Conservation (phyloP, 192 early-diverging fungal genomes). For the Mortierella hygrophila region DNA sequence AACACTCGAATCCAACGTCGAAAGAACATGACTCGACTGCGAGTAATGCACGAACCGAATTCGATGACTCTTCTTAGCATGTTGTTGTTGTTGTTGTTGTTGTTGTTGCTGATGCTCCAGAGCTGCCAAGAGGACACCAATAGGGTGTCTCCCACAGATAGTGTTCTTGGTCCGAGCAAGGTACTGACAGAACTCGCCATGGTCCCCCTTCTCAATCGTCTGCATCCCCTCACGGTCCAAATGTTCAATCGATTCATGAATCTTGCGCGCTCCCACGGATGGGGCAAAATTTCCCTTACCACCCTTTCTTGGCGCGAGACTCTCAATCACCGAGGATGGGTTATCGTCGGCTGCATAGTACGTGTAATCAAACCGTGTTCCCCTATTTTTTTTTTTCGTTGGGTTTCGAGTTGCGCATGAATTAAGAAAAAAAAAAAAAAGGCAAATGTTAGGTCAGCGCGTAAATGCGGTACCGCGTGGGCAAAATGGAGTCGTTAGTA, state of each 20-base stretch:
- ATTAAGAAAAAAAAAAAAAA: not conserved
- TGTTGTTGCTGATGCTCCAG: conserved; percentile 49
- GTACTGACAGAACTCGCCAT: conserved; percentile 76
- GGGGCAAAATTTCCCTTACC: conserved; percentile 9
- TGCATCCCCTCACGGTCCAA: conserved; percentile 90
- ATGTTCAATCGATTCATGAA: conserved; percentile 81
- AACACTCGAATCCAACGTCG: conserved; percentile 41
- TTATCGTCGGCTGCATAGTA: conserved; percentile 63
- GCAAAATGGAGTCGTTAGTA: not conserved
- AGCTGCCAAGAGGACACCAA: conserved; percentile 84
- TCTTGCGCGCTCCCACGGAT: conserved; percentile 38
- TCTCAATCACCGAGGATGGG: conserved; percentile 20
- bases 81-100: conserved; percentile 12
- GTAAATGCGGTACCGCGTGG: not conserved
- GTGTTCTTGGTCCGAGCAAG: conserved; percentile 87
- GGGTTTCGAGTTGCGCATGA: not conserved
- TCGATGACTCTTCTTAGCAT: conserved; percentile 18
- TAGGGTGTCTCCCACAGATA: conserved; percentile 95
- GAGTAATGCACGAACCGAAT: conserved; percentile 87
- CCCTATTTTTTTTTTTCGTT: conserved; percentile 58
- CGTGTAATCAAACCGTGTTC: conserved; percentile 87
- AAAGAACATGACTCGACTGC: conserved; percentile 74
- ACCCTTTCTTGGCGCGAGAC: not conserved
- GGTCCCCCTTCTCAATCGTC: conserved; percentile 73
- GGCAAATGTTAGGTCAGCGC: not conserved